Evolutionary conservation across 495 filamentous ascomycete species (phyloP).

Genomic region (Trichoderma virens): DNA sequence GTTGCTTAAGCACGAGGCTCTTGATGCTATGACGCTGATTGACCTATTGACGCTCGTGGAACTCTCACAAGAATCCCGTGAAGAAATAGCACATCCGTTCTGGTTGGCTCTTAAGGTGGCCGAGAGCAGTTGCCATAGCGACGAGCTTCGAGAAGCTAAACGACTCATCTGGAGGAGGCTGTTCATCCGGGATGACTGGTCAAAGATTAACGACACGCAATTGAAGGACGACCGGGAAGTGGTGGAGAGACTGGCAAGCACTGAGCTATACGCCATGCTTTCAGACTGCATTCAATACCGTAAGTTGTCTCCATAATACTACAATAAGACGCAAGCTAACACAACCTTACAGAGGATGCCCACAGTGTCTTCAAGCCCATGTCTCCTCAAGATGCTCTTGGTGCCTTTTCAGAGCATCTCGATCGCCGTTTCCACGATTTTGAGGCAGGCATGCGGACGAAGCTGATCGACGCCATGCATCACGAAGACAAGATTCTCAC

Average conservation of each 20-base stretch:
- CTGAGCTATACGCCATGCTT: slow-evolving; percentile 42
- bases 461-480: slow-evolving; percentile 44
- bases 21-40: slow-evolving; percentile 60
- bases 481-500: slow-evolving; percentile 46
- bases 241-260: slow-evolving; percentile 35
- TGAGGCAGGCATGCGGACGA: slow-evolving; percentile 40
- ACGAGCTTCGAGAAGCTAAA: slow-evolving; percentile 48
- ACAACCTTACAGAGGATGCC: slow-evolving; percentile 14
- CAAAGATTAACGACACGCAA: slow-evolving; percentile 46
- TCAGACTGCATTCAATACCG: slow-evolving; percentile 35
- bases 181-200: slow-evolving; percentile 72
- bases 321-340: slow-evolving; percentile 12
- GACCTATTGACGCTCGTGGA: slow-evolving; percentile 76
- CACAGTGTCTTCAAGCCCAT: slow-evolving; percentile 32
- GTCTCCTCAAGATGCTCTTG: slow-evolving; percentile 43
- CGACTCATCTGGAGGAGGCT: slow-evolving; percentile 80
- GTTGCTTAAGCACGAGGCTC: slow-evolving; percentile 57
- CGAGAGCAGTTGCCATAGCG: slow-evolving; percentile 43
- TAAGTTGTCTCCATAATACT: slow-evolving; percentile 23
- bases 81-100: slow-evolving; percentile 48
- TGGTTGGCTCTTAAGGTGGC: slow-evolving; percentile 65
- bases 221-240: slow-evolving; percentile 43
- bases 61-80: slow-evolving; percentile 28
- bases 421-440: slow-evolving; percentile 44
- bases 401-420: slow-evolving; percentile 44